A percentile compares a stretch with the other conserved stretches of the same genome.
Evolutionary conservation across 805 yeast species (phyloP).

Genomic region (Ascoidea rubescens): DNA sequence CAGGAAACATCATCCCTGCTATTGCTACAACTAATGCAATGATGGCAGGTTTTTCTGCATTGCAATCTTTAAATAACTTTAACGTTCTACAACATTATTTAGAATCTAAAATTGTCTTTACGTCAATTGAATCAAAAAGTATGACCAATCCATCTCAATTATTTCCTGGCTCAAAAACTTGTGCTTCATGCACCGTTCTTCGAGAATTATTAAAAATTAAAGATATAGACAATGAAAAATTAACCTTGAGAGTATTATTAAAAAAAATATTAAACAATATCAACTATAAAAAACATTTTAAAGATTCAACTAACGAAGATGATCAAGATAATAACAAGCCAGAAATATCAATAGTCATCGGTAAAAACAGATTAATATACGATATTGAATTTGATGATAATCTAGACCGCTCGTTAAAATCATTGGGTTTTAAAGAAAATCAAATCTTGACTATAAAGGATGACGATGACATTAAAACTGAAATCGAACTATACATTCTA

Average conservation of each 20-base stretch:
- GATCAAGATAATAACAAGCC: slow-evolving; percentile 35
- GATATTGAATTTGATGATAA: slow-evolving; percentile 88
- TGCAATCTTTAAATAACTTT: slow-evolving; percentile 43
- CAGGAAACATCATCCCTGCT: slow-evolving; percentile 97
- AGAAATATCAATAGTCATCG: slow-evolving; percentile 41
- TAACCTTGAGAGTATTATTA: slow-evolving; percentile 26
- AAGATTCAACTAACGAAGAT: slow-evolving; percentile 31
- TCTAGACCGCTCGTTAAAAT: slow-evolving; percentile 28
- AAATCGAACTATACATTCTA: slow-evolving; percentile 46
- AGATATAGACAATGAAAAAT: slow-evolving; percentile 11
- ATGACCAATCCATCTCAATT: slow-evolving; percentile 52
- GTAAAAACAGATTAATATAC: slow-evolving; percentile 48
- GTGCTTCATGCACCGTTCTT: slow-evolving; percentile 51
- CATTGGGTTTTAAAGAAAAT: slow-evolving; percentile 46
- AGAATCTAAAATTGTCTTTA: slow-evolving; percentile 34
- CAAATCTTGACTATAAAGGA: slow-evolving; percentile 60
- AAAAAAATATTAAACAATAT: no score
- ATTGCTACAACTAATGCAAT: slow-evolving; percentile 97
- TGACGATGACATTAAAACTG: slow-evolving; percentile 55
- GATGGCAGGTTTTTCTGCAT: slow-evolving; percentile 76
- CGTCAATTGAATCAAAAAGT: slow-evolving; percentile 40
- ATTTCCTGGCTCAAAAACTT: slow-evolving; percentile 50
- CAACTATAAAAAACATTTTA: slow-evolving; percentile 17
- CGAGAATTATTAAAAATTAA: slow-evolving; percentile 34
- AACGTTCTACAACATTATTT: slow-evolving; percentile 16